These are phyloP conservation scores for Xylaria arbuscula DNA, from an alignment of 2,329 filamentous ascomycete genomes.

Conservation along the genomic window DNA sequence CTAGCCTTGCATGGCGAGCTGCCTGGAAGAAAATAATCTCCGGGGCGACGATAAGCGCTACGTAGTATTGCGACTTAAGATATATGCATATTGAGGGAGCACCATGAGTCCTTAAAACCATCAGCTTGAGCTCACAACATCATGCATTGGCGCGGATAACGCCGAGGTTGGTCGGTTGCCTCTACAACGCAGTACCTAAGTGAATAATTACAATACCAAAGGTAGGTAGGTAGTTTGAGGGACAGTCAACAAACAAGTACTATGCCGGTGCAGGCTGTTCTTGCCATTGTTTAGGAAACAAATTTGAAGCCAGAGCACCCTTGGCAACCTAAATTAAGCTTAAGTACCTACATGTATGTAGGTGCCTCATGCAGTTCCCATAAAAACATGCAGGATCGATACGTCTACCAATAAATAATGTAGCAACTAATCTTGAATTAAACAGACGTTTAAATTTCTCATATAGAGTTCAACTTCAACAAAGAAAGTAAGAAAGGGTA, in stretches of 20 bases:
- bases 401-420: background rate
- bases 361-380: background rate
- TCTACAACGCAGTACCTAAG: background rate
- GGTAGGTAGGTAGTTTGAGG: no score
- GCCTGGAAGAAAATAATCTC: background rate
- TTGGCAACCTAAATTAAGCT: no score
- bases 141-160: background rate
- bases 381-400: no score
- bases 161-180: background rate
- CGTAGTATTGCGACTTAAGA: background rate
- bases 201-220: background rate
- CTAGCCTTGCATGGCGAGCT: background rate
- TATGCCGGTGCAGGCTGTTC: background rate
- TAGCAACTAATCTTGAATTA: background rate
- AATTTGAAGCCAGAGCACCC: background rate
- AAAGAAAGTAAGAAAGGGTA: background rate
- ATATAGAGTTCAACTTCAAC: background rate
- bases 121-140: slow-evolving; percentile 11
- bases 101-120: slow-evolving; percentile 5
- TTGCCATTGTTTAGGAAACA: slow-evolving; percentile 3
- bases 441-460: background rate
- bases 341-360: background rate
- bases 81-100: background rate
- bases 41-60: background rate
- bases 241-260: background rate